Evolutionary conservation across 495 filamentous ascomycete species (phyloP).

Genomic region (Xylaria sp.): DNA sequence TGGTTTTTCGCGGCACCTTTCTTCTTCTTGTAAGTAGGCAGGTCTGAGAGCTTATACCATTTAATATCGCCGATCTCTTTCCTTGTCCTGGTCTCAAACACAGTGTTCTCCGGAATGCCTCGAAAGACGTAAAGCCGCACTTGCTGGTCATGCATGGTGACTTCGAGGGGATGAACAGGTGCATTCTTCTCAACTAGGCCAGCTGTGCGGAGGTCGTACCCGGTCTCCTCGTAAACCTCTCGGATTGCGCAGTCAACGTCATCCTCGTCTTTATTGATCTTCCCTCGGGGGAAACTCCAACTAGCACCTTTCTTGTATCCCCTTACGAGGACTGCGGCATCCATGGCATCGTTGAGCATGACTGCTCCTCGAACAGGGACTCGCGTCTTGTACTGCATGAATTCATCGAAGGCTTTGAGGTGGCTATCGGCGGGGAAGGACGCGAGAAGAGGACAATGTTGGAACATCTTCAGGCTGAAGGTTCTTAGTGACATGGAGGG

Average conservation of each 20-base stretch:
- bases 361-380: constrained; percentile 95
- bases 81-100: constrained; percentile 86
- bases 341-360: constrained; percentile 88
- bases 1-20: constrained; percentile 62
- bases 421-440: constrained; percentile 78
- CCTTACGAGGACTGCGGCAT: constrained; percentile 88
- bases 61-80: constrained; percentile 97
- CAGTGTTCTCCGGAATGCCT: constrained; percentile 80
- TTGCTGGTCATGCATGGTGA: constrained; percentile 90
- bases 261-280: constrained; percentile 95
- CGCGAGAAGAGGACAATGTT: constrained; percentile 87
- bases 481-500: constrained; percentile 82
- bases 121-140: constrained; percentile 90
- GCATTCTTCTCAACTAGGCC: constrained; percentile 73
- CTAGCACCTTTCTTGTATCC: constrained; percentile 96
- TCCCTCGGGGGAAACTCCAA: constrained; percentile 96
- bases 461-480: constrained; percentile 88
- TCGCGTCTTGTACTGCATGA: constrained; percentile 89
- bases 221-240: constrained; percentile 96
- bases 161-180: constrained; percentile 78
- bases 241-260: constrained; percentile 91
- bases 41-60: constrained; percentile 88
- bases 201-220: constrained; percentile 77
- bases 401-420: constrained; percentile 82
- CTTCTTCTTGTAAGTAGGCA: constrained; percentile 79